Evolutionary conservation across 345 rosid species (phyloP).

Genomic region (Camelina hispida): DNA sequence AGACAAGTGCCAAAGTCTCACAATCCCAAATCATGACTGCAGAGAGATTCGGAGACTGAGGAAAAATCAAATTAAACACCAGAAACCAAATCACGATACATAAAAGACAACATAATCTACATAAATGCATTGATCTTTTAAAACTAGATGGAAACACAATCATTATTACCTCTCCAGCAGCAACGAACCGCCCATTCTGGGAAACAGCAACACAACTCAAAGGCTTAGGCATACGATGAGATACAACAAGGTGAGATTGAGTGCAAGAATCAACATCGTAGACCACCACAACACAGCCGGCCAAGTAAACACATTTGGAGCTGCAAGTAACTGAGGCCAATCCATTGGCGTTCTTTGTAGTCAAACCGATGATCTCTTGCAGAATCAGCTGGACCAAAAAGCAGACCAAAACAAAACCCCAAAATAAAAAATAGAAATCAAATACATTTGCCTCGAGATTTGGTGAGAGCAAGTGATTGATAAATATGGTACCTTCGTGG

Average conservation of each 20-base stretch:
- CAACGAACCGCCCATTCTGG: conserved; percentile 64
- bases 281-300: conserved; percentile 80
- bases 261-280: conserved; percentile 55
- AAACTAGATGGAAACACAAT: neutral
- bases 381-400: conserved; percentile 51
- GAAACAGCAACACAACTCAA: conserved; percentile 70
- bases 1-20: conserved; percentile 50
- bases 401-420: neutral
- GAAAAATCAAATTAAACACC: conserved; percentile 41
- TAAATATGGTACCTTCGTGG: conserved; percentile 54
- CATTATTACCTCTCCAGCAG: conserved; percentile 71
- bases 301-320: conserved; percentile 62
- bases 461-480: conserved; percentile 24
- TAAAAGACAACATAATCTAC: neutral
- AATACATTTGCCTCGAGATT: conserved; percentile 21
- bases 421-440: neutral
- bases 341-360: conserved; percentile 66
- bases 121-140: neutral
- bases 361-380: conserved; percentile 74
- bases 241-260: conserved; percentile 68
- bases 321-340: conserved; percentile 57
- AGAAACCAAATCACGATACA: conserved; percentile 9
- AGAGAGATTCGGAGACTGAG: conserved; percentile 75
- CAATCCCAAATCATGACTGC: conserved; percentile 82
- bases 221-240: conserved; percentile 70